These are phyloP conservation scores for Penicillium sp. DNA, from an alignment of 2,329 filamentous ascomycete genomes.

Conservation along the genomic window DNA sequence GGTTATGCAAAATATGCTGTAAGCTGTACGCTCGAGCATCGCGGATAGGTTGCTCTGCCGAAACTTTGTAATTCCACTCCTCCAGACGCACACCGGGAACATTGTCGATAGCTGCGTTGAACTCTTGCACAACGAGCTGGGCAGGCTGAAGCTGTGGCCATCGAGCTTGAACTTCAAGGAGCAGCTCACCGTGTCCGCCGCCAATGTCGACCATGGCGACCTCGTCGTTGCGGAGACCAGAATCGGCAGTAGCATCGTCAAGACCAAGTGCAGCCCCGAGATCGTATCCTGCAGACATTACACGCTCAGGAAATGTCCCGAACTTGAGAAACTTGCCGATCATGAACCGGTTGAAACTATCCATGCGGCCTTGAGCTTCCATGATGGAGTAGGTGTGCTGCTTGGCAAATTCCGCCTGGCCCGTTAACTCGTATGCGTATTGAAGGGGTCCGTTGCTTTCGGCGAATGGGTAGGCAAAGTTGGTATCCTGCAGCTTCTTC, in stretches of 20 bases:
- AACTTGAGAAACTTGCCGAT: conserved; percentile 33
- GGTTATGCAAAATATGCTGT: conserved; percentile 35
- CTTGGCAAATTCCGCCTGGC: conserved; percentile 21
- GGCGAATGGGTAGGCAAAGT: conserved; percentile 33
- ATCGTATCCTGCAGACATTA: conserved; percentile 28
- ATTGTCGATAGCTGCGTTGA: conserved; percentile 26
- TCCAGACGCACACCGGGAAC: conserved; percentile 25
- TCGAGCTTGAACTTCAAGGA: conserved; percentile 32
- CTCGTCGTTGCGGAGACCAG: conserved; percentile 1
- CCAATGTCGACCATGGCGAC: conserved; percentile 34
- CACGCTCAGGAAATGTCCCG: conserved; percentile 29
- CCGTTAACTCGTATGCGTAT: conserved; percentile 30
- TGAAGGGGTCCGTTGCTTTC: conserved; percentile 31
- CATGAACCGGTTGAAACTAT: conserved; percentile 38
- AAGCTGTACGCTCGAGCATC: conserved; percentile 32
- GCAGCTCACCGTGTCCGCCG: conserved; percentile 33
- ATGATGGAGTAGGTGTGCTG: conserved; percentile 36
- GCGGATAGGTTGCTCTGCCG: conserved; percentile 26
- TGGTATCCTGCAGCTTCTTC: conserved; percentile 28
- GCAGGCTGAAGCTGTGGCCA: conserved; percentile 24
- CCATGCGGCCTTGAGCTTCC: conserved; percentile 32
- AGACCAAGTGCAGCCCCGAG: conserved; percentile 20
- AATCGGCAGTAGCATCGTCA: not conserved
- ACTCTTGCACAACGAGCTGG: conserved; percentile 34
- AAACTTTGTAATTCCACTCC: conserved; percentile 34